Conservation (phyloP, 345 rosid species). For the Heritiera fomes region DNA sequence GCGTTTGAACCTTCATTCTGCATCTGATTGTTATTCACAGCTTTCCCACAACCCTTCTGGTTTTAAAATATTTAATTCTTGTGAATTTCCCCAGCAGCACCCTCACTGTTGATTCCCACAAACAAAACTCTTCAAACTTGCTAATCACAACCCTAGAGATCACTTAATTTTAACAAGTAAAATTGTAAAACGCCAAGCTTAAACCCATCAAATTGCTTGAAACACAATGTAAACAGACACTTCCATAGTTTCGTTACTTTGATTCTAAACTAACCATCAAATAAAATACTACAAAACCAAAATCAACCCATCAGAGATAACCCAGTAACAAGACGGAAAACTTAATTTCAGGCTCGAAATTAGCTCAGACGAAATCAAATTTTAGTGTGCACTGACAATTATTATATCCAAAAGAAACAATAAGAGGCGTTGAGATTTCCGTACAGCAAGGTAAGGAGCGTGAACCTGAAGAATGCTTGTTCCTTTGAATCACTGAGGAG, state of each 20-base stretch:
- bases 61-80: neutral
- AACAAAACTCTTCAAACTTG: neutral
- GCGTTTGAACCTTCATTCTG: conserved; percentile 37
- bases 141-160: conserved; percentile 11
- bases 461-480: conserved; percentile 18
- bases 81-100: neutral
- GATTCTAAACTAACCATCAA: conserved; percentile 6
- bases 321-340: neutral
- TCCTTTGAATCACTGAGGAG: neutral
- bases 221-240: conserved; percentile 11
- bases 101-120: neutral
- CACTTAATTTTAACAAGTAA: conserved; percentile 6
- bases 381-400: neutral
- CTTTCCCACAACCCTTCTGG: neutral
- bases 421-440: neutral
- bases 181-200: neutral
- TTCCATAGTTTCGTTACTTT: neutral
- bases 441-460: neutral
- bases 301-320: neutral
- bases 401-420: neutral
- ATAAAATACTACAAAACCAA: neutral
- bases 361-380: neutral
- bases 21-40: conserved; percentile 38
- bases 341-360: neutral
- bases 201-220: conserved; percentile 8